Evolutionary conservation across 345 rosid genomes (phyloP).

Genomic region (Geranium brycei): DNA sequence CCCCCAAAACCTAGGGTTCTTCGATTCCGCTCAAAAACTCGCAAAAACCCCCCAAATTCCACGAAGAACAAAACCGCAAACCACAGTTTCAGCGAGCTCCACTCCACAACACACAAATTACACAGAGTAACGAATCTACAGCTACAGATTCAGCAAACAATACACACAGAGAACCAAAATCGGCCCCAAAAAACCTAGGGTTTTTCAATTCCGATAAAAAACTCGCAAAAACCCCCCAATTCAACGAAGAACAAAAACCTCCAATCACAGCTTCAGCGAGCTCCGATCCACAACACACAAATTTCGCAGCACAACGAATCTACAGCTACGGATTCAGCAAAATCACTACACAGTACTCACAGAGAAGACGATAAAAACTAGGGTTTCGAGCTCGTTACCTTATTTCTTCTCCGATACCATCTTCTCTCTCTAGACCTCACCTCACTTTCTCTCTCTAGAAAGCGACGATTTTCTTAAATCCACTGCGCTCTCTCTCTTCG

Average conservation of each 20-base stretch:
- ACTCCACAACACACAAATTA: neutral
- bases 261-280: neutral
- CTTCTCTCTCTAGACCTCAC: constrained; percentile 15
- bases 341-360: too few species aligned
- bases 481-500: neutral
- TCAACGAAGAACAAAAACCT: constrained; percentile 10
- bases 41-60: constrained; percentile 34
- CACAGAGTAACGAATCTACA: neutral
- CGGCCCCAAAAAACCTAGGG: constrained; percentile 1
- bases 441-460: constrained; percentile 19
- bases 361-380: neutral
- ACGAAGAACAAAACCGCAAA: constrained; percentile 6
- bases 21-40: neutral
- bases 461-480: neutral
- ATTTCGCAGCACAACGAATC: neutral
- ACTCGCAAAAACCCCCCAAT: constrained; percentile 34
- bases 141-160: neutral
- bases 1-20: constrained; percentile 1
- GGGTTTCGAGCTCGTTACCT: constrained; percentile 4
- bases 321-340: neutral
- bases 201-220: neutral
- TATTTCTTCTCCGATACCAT: neutral
- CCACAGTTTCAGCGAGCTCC: constrained; percentile 1
- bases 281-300: neutral
- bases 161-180: too few species aligned